Evolutionary conservation across 352 stramenopile species (phyloP), one percentile per base, ranked within the genome.

Genomic region (Phytopythium aichiense): DNA sequence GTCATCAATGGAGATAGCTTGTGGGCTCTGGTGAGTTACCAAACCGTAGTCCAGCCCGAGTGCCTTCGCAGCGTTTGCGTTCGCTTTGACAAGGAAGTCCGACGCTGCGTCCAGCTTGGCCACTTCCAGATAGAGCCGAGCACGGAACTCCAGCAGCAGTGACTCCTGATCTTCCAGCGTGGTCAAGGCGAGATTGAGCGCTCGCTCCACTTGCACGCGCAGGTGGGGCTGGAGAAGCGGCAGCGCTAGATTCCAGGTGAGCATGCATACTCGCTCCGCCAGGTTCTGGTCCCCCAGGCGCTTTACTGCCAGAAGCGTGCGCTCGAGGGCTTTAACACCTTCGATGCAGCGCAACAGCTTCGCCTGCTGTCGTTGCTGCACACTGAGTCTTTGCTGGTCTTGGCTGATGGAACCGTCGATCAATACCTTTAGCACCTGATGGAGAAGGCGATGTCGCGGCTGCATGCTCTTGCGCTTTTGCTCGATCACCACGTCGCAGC

Each of bases 11-110:
- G 67, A 84, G 6, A 71, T 52, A 0, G 67, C 58, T 7, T 56
- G n/a, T 15, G 45, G 57, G 12, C 58, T 43, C 28, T 49, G 38
- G 15, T 56, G 42, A 0, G 28, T 23, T 2, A 69, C 66, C 13
- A 56, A 65, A 4, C 73, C 76, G 43, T 94, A 94, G 61, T 95
- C 89, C 28, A 92, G 58, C 28, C 51, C 58, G 4, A 93, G 61
- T 23, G 80, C 85, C 59, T 91, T 84, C 15, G 62, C 78, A 1
- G 88, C 71, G 37, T 88, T 86, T 4, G 64, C 54, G 28, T 79
- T 74, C 0, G 91, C 90, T 52, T 97, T 96, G n/a, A 67, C 73
- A 9, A 97, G 63, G 58, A 95, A 97, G 52, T 97, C 87, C 2
- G 76, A 81, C 1, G 64, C 66, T n/a, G 95, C 62, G 45, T 98